Conservation (phyloP, 2,329 filamentous ascomycete genomes). For the Aspergillus jensenii region DNA sequence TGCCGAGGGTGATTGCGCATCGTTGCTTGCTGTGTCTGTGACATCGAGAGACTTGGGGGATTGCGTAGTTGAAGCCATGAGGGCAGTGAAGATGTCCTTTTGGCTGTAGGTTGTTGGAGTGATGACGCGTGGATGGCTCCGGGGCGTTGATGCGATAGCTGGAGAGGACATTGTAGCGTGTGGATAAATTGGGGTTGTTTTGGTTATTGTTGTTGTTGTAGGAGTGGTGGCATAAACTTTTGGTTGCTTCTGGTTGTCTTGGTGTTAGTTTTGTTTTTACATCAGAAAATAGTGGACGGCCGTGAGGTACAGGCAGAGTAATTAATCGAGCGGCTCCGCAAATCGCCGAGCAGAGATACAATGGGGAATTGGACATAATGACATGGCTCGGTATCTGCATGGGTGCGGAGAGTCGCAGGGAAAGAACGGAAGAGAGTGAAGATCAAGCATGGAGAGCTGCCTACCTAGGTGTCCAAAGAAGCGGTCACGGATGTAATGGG, state of each 20-base stretch:
- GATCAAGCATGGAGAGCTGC: not conserved
- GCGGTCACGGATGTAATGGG: not conserved
- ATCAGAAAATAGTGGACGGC: not conserved
- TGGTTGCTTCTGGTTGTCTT: not conserved
- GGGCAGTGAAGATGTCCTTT: slow-evolving; percentile 38
- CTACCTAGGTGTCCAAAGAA: not conserved
- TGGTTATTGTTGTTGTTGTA: not conserved
- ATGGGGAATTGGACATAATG: not conserved
- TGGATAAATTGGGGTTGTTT: not conserved
- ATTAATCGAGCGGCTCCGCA: not conserved
- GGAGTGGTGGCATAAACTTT: not conserved
- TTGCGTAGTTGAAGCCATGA: slow-evolving; percentile 36
- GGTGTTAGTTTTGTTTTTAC: not conserved
- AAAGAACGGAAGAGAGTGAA: not conserved
- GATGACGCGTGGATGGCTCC: slow-evolving; percentile 18
- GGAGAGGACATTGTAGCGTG: slow-evolving; percentile 21
- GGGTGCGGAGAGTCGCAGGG: not conserved
- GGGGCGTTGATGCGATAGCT: slow-evolving; percentile 12
- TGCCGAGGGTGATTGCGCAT: not conserved
- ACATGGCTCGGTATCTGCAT: not conserved
- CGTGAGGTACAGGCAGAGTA: not conserved
- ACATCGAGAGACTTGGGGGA: slow-evolving; percentile 31
- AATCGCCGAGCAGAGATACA: slow-evolving; percentile 1
- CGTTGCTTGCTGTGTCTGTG: slow-evolving; percentile 15
- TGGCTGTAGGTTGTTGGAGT: slow-evolving; percentile 32